phyloP scores from a whole-genome alignment of 345 rosid genomes.

The Carallia brachiata region DNA sequence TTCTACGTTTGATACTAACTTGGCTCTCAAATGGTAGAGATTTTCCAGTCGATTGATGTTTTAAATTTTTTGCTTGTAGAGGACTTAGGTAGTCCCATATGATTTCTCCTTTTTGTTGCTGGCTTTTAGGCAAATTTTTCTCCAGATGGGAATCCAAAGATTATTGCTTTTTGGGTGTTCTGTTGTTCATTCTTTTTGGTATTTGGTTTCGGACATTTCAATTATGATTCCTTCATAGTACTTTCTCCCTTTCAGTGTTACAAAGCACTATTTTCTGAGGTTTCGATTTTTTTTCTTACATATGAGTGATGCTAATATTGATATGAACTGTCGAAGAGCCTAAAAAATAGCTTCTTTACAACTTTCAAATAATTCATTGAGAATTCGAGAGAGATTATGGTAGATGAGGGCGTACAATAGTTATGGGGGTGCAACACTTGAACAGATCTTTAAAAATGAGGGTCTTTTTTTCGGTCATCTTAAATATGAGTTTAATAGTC shows the following conservation, averaged over 20 bases:
- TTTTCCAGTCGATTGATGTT: background rate
- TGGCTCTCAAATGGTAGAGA: background rate
- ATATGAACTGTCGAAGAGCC: background rate
- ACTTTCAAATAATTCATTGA: background rate
- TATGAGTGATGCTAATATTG: background rate
- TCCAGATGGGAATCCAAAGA: background rate
- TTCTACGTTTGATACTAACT: background rate
- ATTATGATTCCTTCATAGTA: background rate
- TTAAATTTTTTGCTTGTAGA: background rate
- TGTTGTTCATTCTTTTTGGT: background rate
- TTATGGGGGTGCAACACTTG: constrained; percentile 6
- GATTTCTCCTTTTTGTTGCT: background rate
- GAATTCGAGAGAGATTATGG: too few relatives aligned
- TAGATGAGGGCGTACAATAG: background rate
- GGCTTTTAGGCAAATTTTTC: background rate
- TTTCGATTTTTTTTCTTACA: too few relatives aligned
- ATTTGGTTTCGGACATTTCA: background rate
- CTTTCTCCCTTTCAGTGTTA: background rate
- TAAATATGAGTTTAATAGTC: background rate
- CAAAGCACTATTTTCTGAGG: too few relatives aligned
- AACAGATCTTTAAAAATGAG: constrained; percentile 3
- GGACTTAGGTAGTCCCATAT: background rate
- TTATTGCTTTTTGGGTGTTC: background rate
- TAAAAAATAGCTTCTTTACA: background rate
- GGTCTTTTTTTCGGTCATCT: background rate